Evolutionary conservation across 2,329 filamentous ascomycete species (phyloP).

Genomic region (Aureobasidium sp.): DNA sequence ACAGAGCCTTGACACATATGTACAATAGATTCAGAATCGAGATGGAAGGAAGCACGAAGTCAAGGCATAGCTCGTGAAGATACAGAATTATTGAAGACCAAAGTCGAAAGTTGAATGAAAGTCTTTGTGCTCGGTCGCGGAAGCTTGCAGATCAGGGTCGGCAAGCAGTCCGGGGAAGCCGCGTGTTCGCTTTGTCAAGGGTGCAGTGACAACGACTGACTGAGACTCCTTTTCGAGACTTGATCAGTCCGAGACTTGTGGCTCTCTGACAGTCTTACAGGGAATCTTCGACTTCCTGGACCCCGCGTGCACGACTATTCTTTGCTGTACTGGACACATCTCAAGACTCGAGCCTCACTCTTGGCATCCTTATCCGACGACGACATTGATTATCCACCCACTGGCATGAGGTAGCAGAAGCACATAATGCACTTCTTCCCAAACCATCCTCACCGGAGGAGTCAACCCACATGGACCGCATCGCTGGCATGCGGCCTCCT

Average conservation of each 20-base stretch:
- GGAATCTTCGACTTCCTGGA: background rate
- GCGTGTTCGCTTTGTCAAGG: conserved; percentile 9
- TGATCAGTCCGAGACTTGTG: background rate
- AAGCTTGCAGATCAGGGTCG: conserved; percentile 1
- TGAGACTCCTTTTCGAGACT: background rate
- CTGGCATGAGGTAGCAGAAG: conserved; percentile 10
- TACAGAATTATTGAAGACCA: background rate
- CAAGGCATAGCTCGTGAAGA: background rate
- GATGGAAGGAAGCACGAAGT: background rate
- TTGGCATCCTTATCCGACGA: conserved; percentile 7
- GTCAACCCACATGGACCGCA: background rate
- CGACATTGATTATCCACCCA: background rate
- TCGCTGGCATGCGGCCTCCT: conserved; percentile 14
- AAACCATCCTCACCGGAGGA: background rate
- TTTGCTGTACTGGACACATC: background rate
- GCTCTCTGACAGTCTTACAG: background rate
- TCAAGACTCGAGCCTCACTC: background rate
- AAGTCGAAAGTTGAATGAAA: background rate
- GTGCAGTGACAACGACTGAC: background rate
- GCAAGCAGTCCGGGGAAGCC: conserved; percentile 8
- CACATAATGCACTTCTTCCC: conserved; percentile 1
- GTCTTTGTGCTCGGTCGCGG: background rate
- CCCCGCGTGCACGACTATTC: background rate
- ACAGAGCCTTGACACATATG: background rate
- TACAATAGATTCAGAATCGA: background rate